Base-by-base conservation (phyloP, 495 filamentous ascomycete genomes). In the Xylaria bambusicola region DNA sequence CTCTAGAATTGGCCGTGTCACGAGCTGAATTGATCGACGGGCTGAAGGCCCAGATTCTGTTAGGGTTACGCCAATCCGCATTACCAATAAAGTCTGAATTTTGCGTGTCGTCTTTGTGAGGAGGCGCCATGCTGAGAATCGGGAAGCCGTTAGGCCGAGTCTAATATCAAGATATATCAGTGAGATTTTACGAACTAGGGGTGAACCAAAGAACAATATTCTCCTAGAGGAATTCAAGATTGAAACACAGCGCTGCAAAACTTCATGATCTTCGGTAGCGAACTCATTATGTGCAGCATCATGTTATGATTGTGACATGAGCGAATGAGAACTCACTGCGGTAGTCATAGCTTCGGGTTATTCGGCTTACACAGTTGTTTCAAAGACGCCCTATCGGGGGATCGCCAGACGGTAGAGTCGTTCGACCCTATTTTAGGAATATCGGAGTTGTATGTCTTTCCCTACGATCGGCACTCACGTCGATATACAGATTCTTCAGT, bases 41-140 rank as follows among this genome's bases (percentile, higher is more conserved):
- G 56, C 80, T 58, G 66, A 77, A 84, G 38, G 80, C 77, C 87
- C 87, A 91, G 20, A 90, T 88, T n/a, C n/a, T n/a, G n/a, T n/a
- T n/a, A 33, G 75, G 83, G 62, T 73, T 80, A 9, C 84, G 85
- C 73, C 79, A 81, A 18, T 40, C 75, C 69, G 68, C 82, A 78
- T 33, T 77, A 68, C 35, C 74, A 75, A 49, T 77, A 68, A 66
- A 81, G n/a, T 51, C 67, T 41, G 71, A 58, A 42, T 72, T 61
- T 62, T 75, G 75, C 24, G 73, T 59, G 47, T 71, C 66, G 54
- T 66, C 75, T 17, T 74, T 71, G 50, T 48, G 53, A 2, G 63
- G 46, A n/a, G 59, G 35, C 63, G 36, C 68, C 74, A 69, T 77
- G 29, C 60, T 64, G 58, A 75, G 68, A 56, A 67, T 68, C 15